phyloP scores from a whole-genome alignment of 805 yeast genomes.

The Tetrapisispora arboricola region DNA sequence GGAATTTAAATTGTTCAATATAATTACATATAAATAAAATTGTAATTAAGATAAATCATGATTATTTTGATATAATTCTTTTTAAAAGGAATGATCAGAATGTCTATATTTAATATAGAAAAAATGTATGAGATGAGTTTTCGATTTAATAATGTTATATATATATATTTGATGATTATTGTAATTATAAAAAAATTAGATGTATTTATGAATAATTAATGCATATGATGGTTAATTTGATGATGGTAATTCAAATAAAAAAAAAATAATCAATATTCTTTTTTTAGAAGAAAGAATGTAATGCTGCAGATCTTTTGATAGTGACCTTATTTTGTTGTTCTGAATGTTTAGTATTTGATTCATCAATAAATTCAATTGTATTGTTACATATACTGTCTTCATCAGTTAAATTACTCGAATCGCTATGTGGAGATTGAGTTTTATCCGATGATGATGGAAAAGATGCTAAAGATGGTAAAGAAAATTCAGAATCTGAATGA shows the following conservation, averaged over 20 bases:
- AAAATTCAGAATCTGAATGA: slow-evolving; percentile 23
- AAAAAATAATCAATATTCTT: background rate
- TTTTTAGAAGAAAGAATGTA: slow-evolving; percentile 2
- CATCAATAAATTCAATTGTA: slow-evolving; percentile 3
- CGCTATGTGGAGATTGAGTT: background rate
- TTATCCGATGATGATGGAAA: slow-evolving; percentile 9
- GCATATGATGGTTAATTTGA: background rate
- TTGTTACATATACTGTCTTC: background rate
- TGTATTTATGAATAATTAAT: background rate
- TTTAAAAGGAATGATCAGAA: no score
- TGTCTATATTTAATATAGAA: no score
- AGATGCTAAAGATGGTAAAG: slow-evolving; percentile 33
- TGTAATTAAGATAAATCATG: background rate
- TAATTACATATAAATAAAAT: slow-evolving; percentile 1
- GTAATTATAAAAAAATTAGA: background rate
- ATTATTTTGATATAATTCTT: no score
- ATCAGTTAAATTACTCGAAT: background rate
- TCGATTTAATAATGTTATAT: no score
- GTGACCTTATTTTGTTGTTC: background rate
- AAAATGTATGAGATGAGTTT: no score
- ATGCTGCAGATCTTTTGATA: slow-evolving; percentile 2
- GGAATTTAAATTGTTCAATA: slow-evolving; percentile 1
- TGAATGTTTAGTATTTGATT: slow-evolving; percentile 1
- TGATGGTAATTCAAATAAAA: background rate
- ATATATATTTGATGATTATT: background rate